Evolutionary conservation across 208 protist genomes (phyloP), one percentile per base, ranked within the genome.

Genomic region (Trypanosoma platydactyli): DNA sequence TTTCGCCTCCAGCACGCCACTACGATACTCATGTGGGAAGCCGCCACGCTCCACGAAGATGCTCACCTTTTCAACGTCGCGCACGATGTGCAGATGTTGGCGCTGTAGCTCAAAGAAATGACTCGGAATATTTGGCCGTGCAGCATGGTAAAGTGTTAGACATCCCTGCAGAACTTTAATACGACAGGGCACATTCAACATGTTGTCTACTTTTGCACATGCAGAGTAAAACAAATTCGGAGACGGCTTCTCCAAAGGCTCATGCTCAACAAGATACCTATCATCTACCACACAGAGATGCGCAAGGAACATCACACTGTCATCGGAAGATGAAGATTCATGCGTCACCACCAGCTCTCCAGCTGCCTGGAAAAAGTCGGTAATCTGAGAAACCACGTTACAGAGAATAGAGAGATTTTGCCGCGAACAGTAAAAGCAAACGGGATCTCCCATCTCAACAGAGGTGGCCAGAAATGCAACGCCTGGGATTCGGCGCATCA

Each of bases 381-480:
- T 72, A 20, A 84, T 44, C 12, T 70, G 58, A 3, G 71, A 79
- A 22, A 81, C 58, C 1, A 60, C 76, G 0, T 60, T 71, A 63
- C 70, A 77, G 20, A 84, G n/a, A 9, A 78, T 68, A 33, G 63
- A 84, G n/a, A 84, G 68, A 38, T 55, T 68, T 25, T 61, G 51
- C 5, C 73, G 64, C 25, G 74, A 80, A 42, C 65, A 60, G 16
- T 40, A 20, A 42, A 76, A 30, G 11, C 54, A 41, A 9, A 79
- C n/a, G 15, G 64, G 41, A 0, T 57, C 16, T 11, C 20, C 35
- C 35, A 70, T 50, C 25, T n/a, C 25, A 49, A 70, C 3, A n/a
- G 53, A 63, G n/a, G 25, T 11, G 4, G 51, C 33, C 0, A 70
- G 25, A 0, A 63, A 25, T 30, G 64, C 52, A 18, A 70, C 42